Evolutionary conservation across 192 early-diverging fungal genomes (phyloP), one percentile per base, ranked within the genome.

Genomic region (Entomortierella parvispora): DNA sequence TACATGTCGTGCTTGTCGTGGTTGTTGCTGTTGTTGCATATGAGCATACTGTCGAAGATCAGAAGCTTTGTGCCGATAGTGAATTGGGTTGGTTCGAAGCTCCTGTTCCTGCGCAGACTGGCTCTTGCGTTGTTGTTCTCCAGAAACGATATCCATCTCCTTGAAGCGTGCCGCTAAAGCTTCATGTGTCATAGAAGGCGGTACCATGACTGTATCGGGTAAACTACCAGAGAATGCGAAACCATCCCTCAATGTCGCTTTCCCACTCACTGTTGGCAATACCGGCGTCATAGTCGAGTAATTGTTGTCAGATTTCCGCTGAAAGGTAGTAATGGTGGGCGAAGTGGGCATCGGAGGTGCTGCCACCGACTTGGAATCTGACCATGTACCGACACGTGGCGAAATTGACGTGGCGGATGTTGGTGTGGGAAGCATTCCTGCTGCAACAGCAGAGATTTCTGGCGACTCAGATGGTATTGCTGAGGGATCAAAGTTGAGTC

Each of bases 141-240:
- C 52, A 12, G 66, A 33, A 11, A 77, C 54, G 10, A 68, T 46
- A 50, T 77, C 74, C 74, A 77, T 77, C 55, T 77, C 74, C 29
- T 68, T 77, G 51, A 77, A 77, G 4, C 74, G 51, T n/a, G 74
- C 74, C 31, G 74, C 74, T 20, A 77, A 28, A 2, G 74, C 60
- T 28, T 77, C 74, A 29, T 77, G 74, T 34, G 74, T 77, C 74
- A 77, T 68, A 23, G 74, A 62, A 0, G 74, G 60, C 0, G 61
- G 20, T 2, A 64, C 65, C 3, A 77, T 40, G 17, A 68, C 25
- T 0, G 60, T 77, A 37, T 68, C 49, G 8, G 65, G 60, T 2
- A 77, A 26, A 14, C 56, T 48, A 11, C 68, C 74, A 4, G 72
- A 68, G 25, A 62, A 50, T 15, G 65, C 10, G 9, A 3, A 7